Evolutionary conservation across 805 yeast species (phyloP).

Genomic region (Monosporozyma yasuniensis): DNA sequence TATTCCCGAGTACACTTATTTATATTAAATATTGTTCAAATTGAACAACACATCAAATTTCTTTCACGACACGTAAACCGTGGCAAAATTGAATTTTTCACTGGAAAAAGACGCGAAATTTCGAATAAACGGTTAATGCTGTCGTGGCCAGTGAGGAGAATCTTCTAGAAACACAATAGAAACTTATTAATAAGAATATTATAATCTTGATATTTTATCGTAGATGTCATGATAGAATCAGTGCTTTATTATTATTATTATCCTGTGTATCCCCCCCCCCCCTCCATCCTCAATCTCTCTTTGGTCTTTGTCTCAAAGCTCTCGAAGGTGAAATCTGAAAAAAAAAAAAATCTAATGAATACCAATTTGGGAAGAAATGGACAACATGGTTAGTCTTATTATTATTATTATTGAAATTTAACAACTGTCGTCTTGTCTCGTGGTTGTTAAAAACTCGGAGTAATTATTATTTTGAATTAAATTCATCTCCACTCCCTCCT

Average conservation of each 20-base stretch:
- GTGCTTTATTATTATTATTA: too few species aligned
- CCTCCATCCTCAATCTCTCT: background rate
- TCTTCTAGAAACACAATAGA: background rate
- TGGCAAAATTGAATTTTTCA: background rate
- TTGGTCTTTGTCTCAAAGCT: background rate
- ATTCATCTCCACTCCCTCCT: too few species aligned
- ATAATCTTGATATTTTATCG: too few species aligned
- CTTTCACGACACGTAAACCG: background rate
- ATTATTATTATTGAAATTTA: background rate
- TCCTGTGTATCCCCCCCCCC: too few species aligned
- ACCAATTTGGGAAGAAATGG: background rate
- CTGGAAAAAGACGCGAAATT: background rate
- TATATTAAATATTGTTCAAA: too few species aligned
- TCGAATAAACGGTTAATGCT: background rate
- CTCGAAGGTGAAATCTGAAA: background rate
- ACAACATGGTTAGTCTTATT: background rate
- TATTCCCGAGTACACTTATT: too few species aligned
- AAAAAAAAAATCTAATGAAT: too few species aligned
- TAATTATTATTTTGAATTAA: too few species aligned
- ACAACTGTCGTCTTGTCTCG: background rate
- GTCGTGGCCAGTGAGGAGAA: background rate
- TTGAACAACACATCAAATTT: slow-evolving; percentile 1
- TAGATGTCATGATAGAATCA: too few species aligned
- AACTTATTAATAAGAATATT: too few species aligned
- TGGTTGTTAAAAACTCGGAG: background rate